phyloP scores from a whole-genome alignment of 225 moss, liverwort and hornwort genomes.

The Antitrichia curtipendula region DNA sequence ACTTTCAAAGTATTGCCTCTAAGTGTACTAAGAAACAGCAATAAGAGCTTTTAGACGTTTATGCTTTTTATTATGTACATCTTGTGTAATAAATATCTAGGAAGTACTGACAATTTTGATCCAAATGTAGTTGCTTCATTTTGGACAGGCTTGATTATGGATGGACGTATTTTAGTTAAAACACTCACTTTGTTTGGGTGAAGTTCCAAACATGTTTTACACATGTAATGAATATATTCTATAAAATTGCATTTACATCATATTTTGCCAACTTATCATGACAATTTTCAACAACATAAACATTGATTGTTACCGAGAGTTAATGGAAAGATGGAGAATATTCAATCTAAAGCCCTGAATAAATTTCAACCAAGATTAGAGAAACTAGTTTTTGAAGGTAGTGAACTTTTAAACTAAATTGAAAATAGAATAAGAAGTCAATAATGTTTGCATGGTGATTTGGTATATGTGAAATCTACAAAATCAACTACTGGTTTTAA shows the following conservation, averaged over 20 bases:
- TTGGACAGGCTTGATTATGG: background rate
- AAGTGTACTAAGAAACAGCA: background rate
- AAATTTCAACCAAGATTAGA: background rate
- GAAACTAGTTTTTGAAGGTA: background rate
- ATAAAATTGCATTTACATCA: background rate
- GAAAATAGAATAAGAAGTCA: too few relatives aligned
- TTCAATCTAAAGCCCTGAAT: background rate
- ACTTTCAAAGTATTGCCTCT: background rate
- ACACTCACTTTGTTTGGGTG: background rate
- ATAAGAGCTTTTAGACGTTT: background rate
- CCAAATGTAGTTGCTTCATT: background rate
- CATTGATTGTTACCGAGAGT: background rate
- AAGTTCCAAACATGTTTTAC: too few relatives aligned
- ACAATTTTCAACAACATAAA: accelerated
- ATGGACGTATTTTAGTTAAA: background rate
- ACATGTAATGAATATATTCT: background rate
- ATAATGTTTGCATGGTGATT: background rate
- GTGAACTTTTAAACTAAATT: too few relatives aligned
- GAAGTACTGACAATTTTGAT: background rate
- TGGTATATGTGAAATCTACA: background rate
- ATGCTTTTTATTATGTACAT: background rate
- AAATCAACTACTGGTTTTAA: background rate
- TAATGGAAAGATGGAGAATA: background rate
- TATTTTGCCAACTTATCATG: background rate
- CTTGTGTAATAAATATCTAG: background rate